These are phyloP conservation scores for Hyaloperonospora arabidopsidis DNA, from an alignment of 352 stramenopile species.

Conservation along the genomic window DNA sequence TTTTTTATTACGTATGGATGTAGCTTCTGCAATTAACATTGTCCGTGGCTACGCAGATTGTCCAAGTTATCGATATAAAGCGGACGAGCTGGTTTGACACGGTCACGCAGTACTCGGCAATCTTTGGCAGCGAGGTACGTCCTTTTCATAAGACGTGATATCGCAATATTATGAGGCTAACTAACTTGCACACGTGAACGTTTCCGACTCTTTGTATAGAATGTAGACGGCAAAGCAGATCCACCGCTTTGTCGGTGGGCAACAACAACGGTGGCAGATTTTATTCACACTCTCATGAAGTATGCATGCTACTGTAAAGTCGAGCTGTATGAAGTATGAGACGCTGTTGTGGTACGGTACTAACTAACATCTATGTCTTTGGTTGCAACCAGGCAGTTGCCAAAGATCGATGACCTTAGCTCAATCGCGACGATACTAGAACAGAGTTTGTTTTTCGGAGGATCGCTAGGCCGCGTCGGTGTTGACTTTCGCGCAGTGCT, in stretches of 20 bases:
- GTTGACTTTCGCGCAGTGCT: slow-evolving; percentile 78
- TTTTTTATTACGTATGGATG: neutral
- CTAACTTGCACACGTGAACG: neutral
- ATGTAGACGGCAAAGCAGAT: slow-evolving; percentile 75
- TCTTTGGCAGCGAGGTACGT: slow-evolving; percentile 74
- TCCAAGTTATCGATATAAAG: slow-evolving; percentile 85
- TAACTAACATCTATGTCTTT: slow-evolving; percentile 4
- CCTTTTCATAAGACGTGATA: too few species aligned
- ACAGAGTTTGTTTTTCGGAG: slow-evolving; percentile 81
- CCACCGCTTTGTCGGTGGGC: slow-evolving; percentile 73
- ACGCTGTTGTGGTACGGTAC: neutral
- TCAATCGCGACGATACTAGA: slow-evolving; percentile 73
- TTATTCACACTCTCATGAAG: slow-evolving; percentile 77
- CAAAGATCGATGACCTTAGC: slow-evolving; percentile 79
- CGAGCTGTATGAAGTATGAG: neutral
- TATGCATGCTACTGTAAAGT: slow-evolving; percentile 19
- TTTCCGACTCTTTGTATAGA: slow-evolving; percentile 19
- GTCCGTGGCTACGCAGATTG: slow-evolving; percentile 33
- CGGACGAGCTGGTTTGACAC: slow-evolving; percentile 87
- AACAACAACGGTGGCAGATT: slow-evolving; percentile 67
- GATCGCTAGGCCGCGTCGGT: slow-evolving; percentile 69
- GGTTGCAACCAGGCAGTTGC: slow-evolving; percentile 49
- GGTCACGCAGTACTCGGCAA: slow-evolving; percentile 87
- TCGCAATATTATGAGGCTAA: neutral
- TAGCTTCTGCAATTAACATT: neutral